A percentile compares a stretch with the other conserved stretches of the same genome.
phyloP scores from a whole-genome alignment of 2,329 filamentous ascomycete species.

The Sordariomycetes sp. region DNA sequence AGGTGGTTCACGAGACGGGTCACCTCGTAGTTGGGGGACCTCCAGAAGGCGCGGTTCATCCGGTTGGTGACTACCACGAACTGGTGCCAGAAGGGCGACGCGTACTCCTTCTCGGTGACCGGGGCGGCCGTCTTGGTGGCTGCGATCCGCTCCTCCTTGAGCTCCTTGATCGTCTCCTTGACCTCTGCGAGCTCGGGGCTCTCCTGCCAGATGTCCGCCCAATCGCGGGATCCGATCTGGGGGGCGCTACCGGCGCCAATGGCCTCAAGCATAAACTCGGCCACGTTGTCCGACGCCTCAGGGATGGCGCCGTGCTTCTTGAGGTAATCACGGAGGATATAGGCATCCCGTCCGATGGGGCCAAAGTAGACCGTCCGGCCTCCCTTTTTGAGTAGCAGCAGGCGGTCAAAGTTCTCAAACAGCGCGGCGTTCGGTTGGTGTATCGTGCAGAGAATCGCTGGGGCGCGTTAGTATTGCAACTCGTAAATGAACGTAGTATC shows the following conservation, averaged over 20 bases:
- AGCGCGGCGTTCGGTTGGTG: constrained; percentile 79
- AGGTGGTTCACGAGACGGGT: constrained; percentile 79
- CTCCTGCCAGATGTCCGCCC: constrained; percentile 67
- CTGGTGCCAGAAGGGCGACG: constrained; percentile 68
- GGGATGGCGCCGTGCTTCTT: constrained; percentile 46
- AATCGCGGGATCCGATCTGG: constrained; percentile 62
- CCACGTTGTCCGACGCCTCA: constrained; percentile 40
- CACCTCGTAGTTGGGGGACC: constrained; percentile 79
- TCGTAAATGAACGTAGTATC: too few relatives aligned
- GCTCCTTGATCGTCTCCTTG: constrained; percentile 51
- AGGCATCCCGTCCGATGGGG: constrained; percentile 65
- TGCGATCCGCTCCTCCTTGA: constrained; percentile 46
- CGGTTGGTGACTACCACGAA: constrained; percentile 61
- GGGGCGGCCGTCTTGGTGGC: constrained; percentile 28
- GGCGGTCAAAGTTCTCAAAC: constrained; percentile 78
- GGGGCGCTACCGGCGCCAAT: constrained; percentile 63
- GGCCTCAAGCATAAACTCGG: constrained; percentile 77
- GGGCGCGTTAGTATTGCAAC: too few relatives aligned
- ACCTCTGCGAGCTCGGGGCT: constrained; percentile 55
- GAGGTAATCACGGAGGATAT: constrained; percentile 53
- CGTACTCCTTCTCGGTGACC: constrained; percentile 60
- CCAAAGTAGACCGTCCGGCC: constrained; percentile 79
- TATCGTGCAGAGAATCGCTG: constrained; percentile 83
- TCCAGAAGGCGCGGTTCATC: constrained; percentile 70
- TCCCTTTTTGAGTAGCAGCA: constrained; percentile 65